Evolutionary conservation across 306 rosid species (phyloP), one percentile per base, ranked within the genome.

Genomic region (Lathyrus tuberosus): DNA sequence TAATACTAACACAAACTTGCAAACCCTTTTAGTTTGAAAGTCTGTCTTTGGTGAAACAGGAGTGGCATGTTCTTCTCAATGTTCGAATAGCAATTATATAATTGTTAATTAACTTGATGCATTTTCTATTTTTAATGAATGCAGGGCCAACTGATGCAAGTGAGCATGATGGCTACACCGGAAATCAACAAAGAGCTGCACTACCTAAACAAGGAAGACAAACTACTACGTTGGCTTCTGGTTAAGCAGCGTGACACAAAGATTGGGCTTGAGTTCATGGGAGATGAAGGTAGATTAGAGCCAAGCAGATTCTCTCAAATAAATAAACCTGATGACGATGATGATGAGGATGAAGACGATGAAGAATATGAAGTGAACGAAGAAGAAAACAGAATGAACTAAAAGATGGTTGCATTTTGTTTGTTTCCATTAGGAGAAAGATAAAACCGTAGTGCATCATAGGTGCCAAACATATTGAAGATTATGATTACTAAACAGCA

Each of bases 161-260:
- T 90, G 86, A 90, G 94, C 35, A 86, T 93, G 96, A 93, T 93
- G 98, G 90, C 98, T 67, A 84, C 90, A 3, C 97, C 97, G 8
- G 83, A 81, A 84, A 83, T 90, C 73, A 93, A 93, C 89, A 86
- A 88, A 76, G 98, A 93, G 87, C 83, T 93, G 65, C 97, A 84
- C 67, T 94, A 94, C 88, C 81, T 94, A 69, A 90, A 88, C 88
- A 90, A 90, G 85, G 98, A 94, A 80, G 98, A 94, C 67, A 78
- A 90, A 6, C 75, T 90, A 35, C 76, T 90, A 69, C 96, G 95
- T 20, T 87, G 96, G 96, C 91, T 92, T 79, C 76, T 89, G 56
- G 92, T 87, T 71, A 92, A 86, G 81, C 92, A 89, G 42, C 89
- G 92, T 8, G 1, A 57, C 63, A 57, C 63, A 57, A 57, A 57